Evolutionary conservation across 352 stramenopile genomes (phyloP).

Genomic region (Phytophthora sojae): DNA sequence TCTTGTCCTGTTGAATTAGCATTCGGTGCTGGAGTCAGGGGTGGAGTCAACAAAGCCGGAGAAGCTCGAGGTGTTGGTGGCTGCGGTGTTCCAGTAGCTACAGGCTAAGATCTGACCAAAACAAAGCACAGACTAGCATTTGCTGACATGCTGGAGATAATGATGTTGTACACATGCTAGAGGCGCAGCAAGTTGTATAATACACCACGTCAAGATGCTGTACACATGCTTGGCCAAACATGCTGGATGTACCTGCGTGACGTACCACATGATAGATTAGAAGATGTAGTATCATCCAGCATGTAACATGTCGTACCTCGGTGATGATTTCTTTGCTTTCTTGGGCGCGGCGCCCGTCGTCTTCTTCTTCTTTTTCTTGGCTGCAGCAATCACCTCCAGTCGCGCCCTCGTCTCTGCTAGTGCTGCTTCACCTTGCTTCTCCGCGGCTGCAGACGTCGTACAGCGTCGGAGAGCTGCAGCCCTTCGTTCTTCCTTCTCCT

Average conservation of each 20-base stretch:
- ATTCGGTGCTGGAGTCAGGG: too few relatives aligned
- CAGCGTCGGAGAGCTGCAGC: not conserved
- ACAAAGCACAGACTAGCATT: not conserved
- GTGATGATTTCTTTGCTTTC: not conserved
- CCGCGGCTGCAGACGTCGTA: not conserved
- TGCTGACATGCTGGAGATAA: too few relatives aligned
- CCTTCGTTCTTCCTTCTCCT: not conserved
- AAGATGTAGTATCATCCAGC: conserved; percentile 14
- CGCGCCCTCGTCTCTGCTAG: not conserved
- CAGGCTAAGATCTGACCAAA: not conserved
- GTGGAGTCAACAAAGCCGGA: too few relatives aligned
- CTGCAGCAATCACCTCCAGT: not conserved
- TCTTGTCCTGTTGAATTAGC: too few relatives aligned
- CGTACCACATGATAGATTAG: conserved; percentile 6
- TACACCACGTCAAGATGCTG: not conserved
- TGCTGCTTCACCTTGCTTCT: not conserved
- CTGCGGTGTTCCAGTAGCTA: not conserved
- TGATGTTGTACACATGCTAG: too few relatives aligned
- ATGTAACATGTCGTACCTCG: not conserved
- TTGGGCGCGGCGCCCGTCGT: not conserved
- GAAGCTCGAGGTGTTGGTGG: too few relatives aligned
- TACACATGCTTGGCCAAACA: not conserved
- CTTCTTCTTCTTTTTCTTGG: conserved; percentile 3
- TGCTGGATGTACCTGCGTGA: not conserved
- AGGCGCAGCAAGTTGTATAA: not conserved